Evolutionary conservation across 306 rosid species (phyloP).

Genomic region (Pterocarpus macrocarpus): DNA sequence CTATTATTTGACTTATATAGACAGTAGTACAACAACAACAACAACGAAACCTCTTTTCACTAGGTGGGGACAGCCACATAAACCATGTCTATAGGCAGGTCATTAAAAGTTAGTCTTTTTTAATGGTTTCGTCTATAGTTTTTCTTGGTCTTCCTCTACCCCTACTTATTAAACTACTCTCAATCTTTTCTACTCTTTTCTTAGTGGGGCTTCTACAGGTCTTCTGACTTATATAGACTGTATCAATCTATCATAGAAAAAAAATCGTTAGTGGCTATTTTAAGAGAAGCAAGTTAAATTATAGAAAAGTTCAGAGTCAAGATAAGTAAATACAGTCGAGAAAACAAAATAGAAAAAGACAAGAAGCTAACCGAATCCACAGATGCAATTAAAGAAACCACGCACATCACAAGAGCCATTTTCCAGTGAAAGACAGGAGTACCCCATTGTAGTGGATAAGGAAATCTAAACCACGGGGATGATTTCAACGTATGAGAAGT

Average conservation of each 20-base stretch:
- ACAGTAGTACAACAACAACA: background rate
- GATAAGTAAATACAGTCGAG: constrained; percentile 28
- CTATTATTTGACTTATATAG: constrained; percentile 16
- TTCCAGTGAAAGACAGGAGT: constrained; percentile 98
- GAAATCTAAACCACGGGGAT: constrained; percentile 99
- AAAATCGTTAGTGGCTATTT: background rate
- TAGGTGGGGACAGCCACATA: too few species aligned
- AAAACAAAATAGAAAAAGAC: constrained; percentile 47
- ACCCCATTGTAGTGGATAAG: constrained; percentile 99
- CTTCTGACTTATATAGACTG: too few species aligned
- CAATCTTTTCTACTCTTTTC: too few species aligned
- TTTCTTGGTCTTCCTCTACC: too few species aligned
- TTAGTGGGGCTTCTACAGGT: too few species aligned
- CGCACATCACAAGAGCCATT: constrained; percentile 95
- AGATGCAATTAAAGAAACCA: constrained; percentile 86
- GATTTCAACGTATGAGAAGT: constrained; percentile 78
- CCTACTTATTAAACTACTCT: too few species aligned
- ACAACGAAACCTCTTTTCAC: too few species aligned
- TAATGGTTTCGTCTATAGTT: too few species aligned
- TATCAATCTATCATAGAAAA: too few species aligned
- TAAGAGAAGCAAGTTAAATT: constrained; percentile 29
- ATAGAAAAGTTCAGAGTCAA: constrained; percentile 12
- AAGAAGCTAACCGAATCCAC: constrained; percentile 94
- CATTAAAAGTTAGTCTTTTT: too few species aligned
- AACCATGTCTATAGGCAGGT: too few species aligned